Base-by-base conservation (phyloP, 495 filamentous ascomycete species). In the Penicillium simplicissimum region DNA sequence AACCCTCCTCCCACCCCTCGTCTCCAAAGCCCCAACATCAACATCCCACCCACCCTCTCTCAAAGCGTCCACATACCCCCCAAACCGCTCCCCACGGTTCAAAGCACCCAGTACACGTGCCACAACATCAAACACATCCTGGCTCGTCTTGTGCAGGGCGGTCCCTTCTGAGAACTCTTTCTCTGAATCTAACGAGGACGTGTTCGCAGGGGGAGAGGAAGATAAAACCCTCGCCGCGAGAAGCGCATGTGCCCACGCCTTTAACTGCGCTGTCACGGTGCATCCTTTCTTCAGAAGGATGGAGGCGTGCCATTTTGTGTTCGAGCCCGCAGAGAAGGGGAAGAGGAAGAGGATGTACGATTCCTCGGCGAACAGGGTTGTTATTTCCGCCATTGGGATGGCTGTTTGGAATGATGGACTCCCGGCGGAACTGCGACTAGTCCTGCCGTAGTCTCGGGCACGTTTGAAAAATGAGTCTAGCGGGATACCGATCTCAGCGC, bases 231-330 rank as follows among this genome's bases (percentile, higher is more conserved):
- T 64, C 14, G 85, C 85, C 36, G 85, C 76, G 38, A 87, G 75
- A 7, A 93, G 79, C 8, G 88, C 91, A 64, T 93, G 87, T 48
- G 82, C 79, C 91, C 90, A 97, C 8, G 88, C 91, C 69, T 84
- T 84, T 2, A 93, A 70, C 59, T 88, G 84, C 23, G 75, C 72
- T 37, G 67, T 70, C 19, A 81, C 71, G 0, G 73, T 76, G 31
- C 79, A 81, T 8, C 67, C 78, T 55, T 82, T 78, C 71, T 92
- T 93, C 14, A 97, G 70, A 19, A 88, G 82, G 48, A 93, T 87
- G 10, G 80, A 75, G 52, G 81, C 84, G 36, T 73, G 61, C 61
- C 61, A 68, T 42, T 55, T 63, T 8, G 14, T 0, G 4, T 35
- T 48, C 17, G 33, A 55, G 9, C 9, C 0, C 15, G 15, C 31